Evolutionary conservation across 192 early-diverging fungal species (phyloP), one percentile per base, ranked within the genome.

Genomic region (Dispira parvispora): DNA sequence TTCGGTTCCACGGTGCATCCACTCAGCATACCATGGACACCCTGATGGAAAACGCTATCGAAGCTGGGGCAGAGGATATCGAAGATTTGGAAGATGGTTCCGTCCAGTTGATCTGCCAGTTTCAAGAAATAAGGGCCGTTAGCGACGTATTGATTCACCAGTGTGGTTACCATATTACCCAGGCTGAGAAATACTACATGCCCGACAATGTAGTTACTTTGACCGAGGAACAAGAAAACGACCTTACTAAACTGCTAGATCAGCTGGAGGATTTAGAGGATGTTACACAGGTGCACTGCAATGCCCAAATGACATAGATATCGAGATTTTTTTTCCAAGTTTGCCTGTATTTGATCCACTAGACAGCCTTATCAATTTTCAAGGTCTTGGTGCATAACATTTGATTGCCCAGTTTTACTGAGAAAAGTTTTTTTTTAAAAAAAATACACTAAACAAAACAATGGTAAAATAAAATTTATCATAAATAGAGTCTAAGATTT

Each of bases 231-330:
- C 72, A 77, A 25, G 63, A 62, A 2, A 43, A 55, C n/a, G 73
- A 82, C 32, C 67, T 87, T 61, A 73, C 65, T 26, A 71, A 70
- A 23, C 69, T 80, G 26, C 49, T 86, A 13, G 73, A 77, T 14
- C 63, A 67, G 8, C 61, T 89, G 52, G 84, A 87, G 55, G 72
- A 75, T 56, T 66, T 80, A 21, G 82, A 83, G 3, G 85, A 87
- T 62, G 80, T 86, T 10, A 75, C 84, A 20, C 78, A 72, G 60
- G 72, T 86, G 14, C 71, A 79, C 62, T 67, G 69, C 60, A 82
- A 82, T 62, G 75, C 68, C 16, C 47, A 8, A 49, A 38, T 38
- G 32, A 38, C 32, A 6, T 38, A 38, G 32, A 1, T 6, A 38
- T 38, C 6, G 32, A 6, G 3, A 38, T 38, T 4, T 38, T 38